Evolutionary conservation across 768 basidiomycete species (phyloP), one percentile per base, ranked within the genome.

Genomic region (Piloderma croceum): DNA sequence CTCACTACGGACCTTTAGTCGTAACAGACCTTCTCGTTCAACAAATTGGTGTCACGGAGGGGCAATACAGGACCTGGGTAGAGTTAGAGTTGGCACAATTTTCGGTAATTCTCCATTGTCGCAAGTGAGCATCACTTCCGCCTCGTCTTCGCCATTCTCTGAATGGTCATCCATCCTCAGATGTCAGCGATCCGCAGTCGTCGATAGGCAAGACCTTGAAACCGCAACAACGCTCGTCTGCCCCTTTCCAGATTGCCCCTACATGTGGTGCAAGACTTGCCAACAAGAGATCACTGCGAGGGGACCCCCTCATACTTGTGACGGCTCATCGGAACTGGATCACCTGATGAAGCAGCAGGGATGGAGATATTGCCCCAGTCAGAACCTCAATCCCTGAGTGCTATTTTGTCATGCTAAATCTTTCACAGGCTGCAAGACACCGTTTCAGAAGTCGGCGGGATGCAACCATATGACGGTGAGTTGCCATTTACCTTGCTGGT

Each of bases 351-450:
- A 60, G 25, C 46, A 62, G 48, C 58, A 65, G n/a, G 79, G 79
- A 5, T 83, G 81, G 81, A 77, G 74, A 44, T 68, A 70, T 38
- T 83, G 82, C 52, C 77, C 81, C 44, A 76, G 81, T 64, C 36
- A 65, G 46, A 5, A 10, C 12, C 33, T 22, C 19, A 19, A 39
- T 11, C 3, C 21, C 17, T 27, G 10, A 15, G 6, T 9, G 13
- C 27, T n/a, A 20, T 31, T 17, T 24, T 20, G 50, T n/a, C 39
- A 23, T 6, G 13, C 29, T 15, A 13, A 19, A 13, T 19, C 22
- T 18, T 15, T 7, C 44, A 71, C n/a, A n/a, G 71, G 65, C 24
- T 74, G 73, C 46, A 54, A 44, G 36, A 65, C 63, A 4, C 58
- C 61, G 0, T 50, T 53, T 6, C 56, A 62, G 45, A 67, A 63